Conservation (phyloP, 2,329 filamentous ascomycete species). For the Myriosclerotinia duriaeana region DNA sequence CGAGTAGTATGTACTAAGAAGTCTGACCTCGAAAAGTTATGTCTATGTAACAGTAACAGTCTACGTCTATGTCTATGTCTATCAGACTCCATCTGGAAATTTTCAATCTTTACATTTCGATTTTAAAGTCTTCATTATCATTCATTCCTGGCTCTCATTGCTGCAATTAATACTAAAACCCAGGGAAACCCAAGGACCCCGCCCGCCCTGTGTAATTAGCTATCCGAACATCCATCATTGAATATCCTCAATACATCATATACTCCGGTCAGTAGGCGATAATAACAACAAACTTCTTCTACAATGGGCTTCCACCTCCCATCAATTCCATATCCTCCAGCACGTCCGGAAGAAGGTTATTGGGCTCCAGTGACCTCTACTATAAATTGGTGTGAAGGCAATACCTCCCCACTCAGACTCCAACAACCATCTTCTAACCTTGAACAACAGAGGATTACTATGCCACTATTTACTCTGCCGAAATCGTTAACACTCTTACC, state of each 20-base stretch:
- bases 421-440: slow-evolving; percentile 17
- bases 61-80: too few species aligned
- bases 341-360: slow-evolving; percentile 37
- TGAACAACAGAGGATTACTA: slow-evolving; percentile 63
- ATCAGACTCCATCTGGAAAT: not conserved
- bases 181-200: not conserved
- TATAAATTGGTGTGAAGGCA: slow-evolving; percentile 74
- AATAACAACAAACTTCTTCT: not conserved
- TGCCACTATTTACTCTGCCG: slow-evolving; percentile 71
- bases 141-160: not conserved
- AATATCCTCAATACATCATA: not conserved
- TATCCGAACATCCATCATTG: not conserved
- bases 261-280: too few species aligned
- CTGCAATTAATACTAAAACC: not conserved
- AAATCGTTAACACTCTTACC: slow-evolving; percentile 77
- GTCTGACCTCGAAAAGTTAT: not conserved
- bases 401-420: slow-evolving; percentile 41
- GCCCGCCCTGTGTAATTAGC: not conserved
- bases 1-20: not conserved
- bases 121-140: not conserved
- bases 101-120: not conserved
- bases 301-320: slow-evolving; percentile 35
- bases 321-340: slow-evolving; percentile 40
- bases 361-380: slow-evolving; percentile 42
- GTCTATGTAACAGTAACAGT: too few species aligned